Evolutionary conservation across 73 alveolate species (phyloP).

Genomic region (Paramecium sexaurelia): DNA sequence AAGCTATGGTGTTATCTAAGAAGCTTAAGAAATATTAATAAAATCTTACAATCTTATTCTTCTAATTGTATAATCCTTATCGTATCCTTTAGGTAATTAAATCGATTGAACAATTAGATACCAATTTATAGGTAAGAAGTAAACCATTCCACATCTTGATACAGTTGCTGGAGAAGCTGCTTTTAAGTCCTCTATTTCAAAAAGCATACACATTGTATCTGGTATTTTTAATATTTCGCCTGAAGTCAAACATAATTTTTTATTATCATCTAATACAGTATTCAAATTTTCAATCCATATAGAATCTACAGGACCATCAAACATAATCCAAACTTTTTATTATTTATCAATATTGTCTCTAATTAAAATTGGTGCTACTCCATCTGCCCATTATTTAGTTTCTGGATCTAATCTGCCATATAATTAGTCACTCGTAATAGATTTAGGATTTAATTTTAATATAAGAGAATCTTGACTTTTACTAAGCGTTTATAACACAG

Average conservation of each 20-base stretch:
- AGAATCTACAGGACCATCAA: conserved; percentile 99
- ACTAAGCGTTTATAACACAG: conserved; percentile 82
- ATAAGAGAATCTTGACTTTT: conserved; percentile 26
- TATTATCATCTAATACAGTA: conserved; percentile 94
- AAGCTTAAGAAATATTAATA: not conserved
- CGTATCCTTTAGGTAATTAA: not conserved
- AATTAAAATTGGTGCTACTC: conserved; percentile 67
- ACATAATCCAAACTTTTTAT: conserved; percentile 87
- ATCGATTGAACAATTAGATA: conserved; percentile 3
- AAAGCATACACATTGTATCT: conserved; percentile 84
- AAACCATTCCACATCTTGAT: conserved; percentile 99
- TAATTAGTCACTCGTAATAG: conserved; percentile 70
- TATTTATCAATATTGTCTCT: conserved; percentile 59
- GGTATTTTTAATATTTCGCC: conserved; percentile 98
- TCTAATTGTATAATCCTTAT: conserved; percentile 26
- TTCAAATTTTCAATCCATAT: conserved; percentile 99
- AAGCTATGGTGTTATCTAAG: conserved; percentile 3
- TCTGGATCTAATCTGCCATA: conserved; percentile 81
- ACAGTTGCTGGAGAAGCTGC: conserved; percentile 99
- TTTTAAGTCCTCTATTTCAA: conserved; percentile 97
- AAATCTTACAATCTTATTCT: conserved; percentile 42
- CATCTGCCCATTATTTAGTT: conserved; percentile 80
- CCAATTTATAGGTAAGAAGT: conserved; percentile 88
- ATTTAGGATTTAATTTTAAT: conserved; percentile 73
- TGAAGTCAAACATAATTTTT: conserved; percentile 92